Evolutionary conservation across 495 filamentous ascomycete species (phyloP).

Genomic region (Penicillium paxilli): DNA sequence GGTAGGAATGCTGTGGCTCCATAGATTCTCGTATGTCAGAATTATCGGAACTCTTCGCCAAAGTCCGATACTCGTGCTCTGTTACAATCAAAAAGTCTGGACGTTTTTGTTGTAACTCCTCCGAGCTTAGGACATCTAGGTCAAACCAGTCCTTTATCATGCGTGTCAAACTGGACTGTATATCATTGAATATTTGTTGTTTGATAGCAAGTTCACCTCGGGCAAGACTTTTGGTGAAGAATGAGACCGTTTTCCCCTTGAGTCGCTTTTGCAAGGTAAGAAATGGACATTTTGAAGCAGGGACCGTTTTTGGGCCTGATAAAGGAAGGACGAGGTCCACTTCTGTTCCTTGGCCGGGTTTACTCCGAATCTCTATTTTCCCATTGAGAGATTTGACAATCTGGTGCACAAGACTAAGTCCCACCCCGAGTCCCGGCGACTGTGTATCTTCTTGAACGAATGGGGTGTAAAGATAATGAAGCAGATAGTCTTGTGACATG

Average conservation of each 20-base stretch:
- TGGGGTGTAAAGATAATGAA: slow-evolving; percentile 63
- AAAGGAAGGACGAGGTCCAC: slow-evolving; percentile 47
- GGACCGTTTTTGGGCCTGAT: slow-evolving; percentile 1
- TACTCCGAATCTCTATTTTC: slow-evolving; percentile 57
- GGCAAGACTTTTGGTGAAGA: slow-evolving; percentile 20
- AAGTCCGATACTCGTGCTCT: slow-evolving; percentile 20
- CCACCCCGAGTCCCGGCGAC: slow-evolving; percentile 66
- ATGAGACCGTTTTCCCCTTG: slow-evolving; percentile 23
- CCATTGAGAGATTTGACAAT: slow-evolving; percentile 62
- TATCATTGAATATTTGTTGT: slow-evolving; percentile 13
- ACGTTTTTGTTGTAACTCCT: slow-evolving; percentile 16
- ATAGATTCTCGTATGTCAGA: slow-evolving; percentile 9
- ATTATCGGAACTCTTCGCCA: slow-evolving; percentile 1
- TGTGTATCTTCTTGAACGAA: slow-evolving; percentile 72
- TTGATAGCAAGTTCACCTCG: slow-evolving; percentile 14
- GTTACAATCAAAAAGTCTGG: slow-evolving; percentile 25
- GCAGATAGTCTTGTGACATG: slow-evolving; percentile 68
- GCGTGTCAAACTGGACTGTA: slow-evolving; percentile 13
- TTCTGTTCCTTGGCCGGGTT: slow-evolving; percentile 57
- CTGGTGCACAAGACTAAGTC: slow-evolving; percentile 67
- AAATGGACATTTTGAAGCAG: background rate
- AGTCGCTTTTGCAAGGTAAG: slow-evolving; percentile 11
- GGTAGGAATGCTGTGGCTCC: slow-evolving; percentile 6
- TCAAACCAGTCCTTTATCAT: slow-evolving; percentile 36
- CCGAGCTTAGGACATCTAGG: slow-evolving; percentile 27